A percentile compares a stretch with the other conserved stretches of the same genome.
Evolutionary conservation across 148 eudicot genomes (phyloP).

Genomic region (Pharnaceum exiguum): DNA sequence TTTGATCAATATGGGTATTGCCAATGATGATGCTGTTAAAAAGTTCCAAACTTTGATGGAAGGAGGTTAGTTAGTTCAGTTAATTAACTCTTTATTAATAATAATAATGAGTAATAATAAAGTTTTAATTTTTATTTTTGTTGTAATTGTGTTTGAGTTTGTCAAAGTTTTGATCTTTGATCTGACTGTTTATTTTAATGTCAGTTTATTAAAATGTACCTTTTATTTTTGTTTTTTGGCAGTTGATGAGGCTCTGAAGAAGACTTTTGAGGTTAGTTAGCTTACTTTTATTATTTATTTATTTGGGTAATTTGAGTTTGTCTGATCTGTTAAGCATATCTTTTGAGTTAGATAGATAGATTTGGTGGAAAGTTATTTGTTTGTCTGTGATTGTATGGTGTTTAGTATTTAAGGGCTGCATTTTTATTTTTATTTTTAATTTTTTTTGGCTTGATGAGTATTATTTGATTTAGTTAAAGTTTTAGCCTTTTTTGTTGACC

Average conservation of each 20-base stretch:
- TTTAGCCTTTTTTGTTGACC: conserved; percentile 16
- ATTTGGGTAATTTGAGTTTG: background rate
- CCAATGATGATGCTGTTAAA: conserved; percentile 60
- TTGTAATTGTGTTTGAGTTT: background rate
- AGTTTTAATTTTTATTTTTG: conserved; percentile 1
- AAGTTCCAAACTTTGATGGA: conserved; percentile 62
- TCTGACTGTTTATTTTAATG: conserved; percentile 16
- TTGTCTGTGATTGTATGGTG: background rate
- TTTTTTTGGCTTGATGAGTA: background rate
- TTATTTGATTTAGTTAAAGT: conserved; percentile 11
- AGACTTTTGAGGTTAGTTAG: conserved; percentile 53
- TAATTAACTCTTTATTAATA: background rate
- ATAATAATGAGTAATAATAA: too few relatives aligned
- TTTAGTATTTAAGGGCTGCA: background rate
- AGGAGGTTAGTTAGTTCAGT: conserved; percentile 25
- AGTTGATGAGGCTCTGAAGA: conserved; percentile 64
- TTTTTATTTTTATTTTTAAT: too few relatives aligned
- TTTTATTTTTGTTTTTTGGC: conserved; percentile 33
- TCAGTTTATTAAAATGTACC: conserved; percentile 6
- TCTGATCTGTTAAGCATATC: conserved; percentile 17
- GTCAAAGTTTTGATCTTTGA: conserved; percentile 20
- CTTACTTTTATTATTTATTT: background rate
- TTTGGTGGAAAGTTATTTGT: conserved; percentile 13
- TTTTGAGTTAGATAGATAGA: too few relatives aligned
- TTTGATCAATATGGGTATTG: conserved; percentile 30